Evolutionary conservation across 2,329 filamentous ascomycete genomes (phyloP).

Genomic region (Grosmannia serpens): DNA sequence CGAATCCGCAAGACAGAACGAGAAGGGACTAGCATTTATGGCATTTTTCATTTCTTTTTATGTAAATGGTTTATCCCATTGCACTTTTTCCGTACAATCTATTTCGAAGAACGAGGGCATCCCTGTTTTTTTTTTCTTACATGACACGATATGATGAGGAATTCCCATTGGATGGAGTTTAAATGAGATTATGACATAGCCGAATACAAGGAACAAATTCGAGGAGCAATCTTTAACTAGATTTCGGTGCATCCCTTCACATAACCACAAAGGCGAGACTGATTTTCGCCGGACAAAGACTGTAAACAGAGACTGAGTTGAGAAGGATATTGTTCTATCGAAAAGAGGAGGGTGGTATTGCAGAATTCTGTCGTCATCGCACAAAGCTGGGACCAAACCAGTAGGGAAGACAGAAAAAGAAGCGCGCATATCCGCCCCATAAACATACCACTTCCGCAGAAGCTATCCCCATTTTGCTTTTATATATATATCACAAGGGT

Average conservation of each 20-base stretch:
- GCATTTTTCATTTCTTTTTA: neutral
- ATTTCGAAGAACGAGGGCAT: neutral
- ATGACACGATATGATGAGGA: neutral
- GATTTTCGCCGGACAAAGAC: no score
- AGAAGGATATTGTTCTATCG: conserved; percentile 3
- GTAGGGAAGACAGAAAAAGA: neutral
- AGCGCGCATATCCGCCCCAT: neutral
- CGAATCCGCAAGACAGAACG: neutral
- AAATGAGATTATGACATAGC: neutral
- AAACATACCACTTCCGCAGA: neutral
- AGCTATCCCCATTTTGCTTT: neutral
- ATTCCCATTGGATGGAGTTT: neutral
- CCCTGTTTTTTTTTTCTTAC: neutral
- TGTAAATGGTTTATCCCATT: no score
- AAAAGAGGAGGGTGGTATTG: neutral
- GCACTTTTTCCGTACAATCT: neutral
- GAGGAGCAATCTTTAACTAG: neutral
- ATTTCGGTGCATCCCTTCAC: no score
- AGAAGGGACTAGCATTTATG: neutral
- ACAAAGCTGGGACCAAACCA: neutral
- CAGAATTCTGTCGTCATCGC: neutral
- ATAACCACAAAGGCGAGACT: no score
- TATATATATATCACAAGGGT: neutral
- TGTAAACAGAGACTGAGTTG: neutral
- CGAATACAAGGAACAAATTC: no score